phyloP scores from a whole-genome alignment of 2,329 filamentous ascomycete genomes.

The Alternaria solani region DNA sequence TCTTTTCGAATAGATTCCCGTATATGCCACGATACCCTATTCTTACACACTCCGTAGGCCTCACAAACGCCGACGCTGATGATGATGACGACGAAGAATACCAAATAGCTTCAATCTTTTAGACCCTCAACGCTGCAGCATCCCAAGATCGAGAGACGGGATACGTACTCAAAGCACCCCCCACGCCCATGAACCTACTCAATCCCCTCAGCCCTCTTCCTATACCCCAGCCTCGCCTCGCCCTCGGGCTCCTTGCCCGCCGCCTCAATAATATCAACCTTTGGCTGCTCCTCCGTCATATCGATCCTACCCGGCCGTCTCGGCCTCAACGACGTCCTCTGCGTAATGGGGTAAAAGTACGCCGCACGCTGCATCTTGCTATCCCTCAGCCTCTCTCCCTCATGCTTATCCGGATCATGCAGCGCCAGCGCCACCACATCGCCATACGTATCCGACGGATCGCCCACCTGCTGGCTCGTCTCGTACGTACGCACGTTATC shows the following conservation, averaged over 20 bases:
- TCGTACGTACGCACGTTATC: conserved; percentile 68
- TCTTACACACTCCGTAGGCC: neutral
- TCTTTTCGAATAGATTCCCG: neutral
- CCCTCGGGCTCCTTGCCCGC: conserved; percentile 61
- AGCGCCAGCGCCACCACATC: conserved; percentile 66
- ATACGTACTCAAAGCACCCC: no score
- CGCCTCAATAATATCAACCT: conserved; percentile 63
- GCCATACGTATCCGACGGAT: conserved; percentile 61
- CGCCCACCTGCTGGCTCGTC: conserved; percentile 62
- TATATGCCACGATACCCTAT: neutral
- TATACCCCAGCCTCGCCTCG: conserved; percentile 55
- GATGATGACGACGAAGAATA: neutral
- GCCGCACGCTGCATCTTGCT: conserved; percentile 60
- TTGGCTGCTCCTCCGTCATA: conserved; percentile 54
- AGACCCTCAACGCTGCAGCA: no score
- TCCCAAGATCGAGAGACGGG: no score
- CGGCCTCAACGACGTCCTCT: conserved; percentile 62
- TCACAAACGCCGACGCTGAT: conserved; percentile 66
- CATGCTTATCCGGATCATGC: conserved; percentile 59
- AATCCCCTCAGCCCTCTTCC: conserved; percentile 55
- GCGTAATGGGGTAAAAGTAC: conserved; percentile 69
- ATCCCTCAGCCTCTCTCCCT: conserved; percentile 45
- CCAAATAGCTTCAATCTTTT: no score
- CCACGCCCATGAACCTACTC: conserved; percentile 9
- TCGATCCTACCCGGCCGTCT: conserved; percentile 54